Evolutionary conservation across 2,329 filamentous ascomycete genomes (phyloP).

Genomic region (Hypoxylon sp.): DNA sequence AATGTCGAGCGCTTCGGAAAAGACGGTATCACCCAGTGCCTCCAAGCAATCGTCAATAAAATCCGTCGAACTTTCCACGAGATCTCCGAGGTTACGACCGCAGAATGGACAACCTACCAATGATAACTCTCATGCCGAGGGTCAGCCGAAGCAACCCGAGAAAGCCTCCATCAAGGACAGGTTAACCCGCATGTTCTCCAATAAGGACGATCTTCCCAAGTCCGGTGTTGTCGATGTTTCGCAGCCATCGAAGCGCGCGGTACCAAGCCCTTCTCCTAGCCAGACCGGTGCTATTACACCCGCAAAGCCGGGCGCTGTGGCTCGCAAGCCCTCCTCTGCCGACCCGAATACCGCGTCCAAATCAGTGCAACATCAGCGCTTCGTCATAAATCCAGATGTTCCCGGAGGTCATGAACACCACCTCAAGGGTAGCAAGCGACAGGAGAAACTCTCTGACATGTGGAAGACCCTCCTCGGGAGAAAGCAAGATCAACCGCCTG

Average conservation of each 20-base stretch:
- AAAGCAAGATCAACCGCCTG: slow-evolving; percentile 80
- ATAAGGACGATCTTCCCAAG: slow-evolving; percentile 64
- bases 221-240: slow-evolving; percentile 56
- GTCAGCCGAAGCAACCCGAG: slow-evolving; percentile 61
- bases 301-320: slow-evolving; percentile 56
- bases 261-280: slow-evolving; percentile 49
- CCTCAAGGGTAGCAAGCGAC: slow-evolving; percentile 88
- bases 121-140: slow-evolving; percentile 53
- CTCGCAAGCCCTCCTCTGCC: slow-evolving; percentile 52
- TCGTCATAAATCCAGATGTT: slow-evolving; percentile 64
- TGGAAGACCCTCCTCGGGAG: slow-evolving; percentile 88
- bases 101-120: slow-evolving; percentile 54
- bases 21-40: slow-evolving; percentile 52
- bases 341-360: slow-evolving; percentile 49
- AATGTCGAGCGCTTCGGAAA: slow-evolving; percentile 55
- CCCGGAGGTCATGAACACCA: slow-evolving; percentile 87
- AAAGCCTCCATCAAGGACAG: slow-evolving; percentile 75
- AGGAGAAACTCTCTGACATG: slow-evolving; percentile 96
- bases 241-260: slow-evolving; percentile 48
- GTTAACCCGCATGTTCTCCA: slow-evolving; percentile 75
- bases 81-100: slow-evolving; percentile 51
- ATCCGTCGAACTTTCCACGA: slow-evolving; percentile 52
- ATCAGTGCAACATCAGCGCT: slow-evolving; percentile 62
- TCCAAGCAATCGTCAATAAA: slow-evolving; percentile 55
- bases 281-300: slow-evolving; percentile 55